Conservation (phyloP, 2,329 filamentous ascomycete genomes). For the Calonectria hawksworthii region DNA sequence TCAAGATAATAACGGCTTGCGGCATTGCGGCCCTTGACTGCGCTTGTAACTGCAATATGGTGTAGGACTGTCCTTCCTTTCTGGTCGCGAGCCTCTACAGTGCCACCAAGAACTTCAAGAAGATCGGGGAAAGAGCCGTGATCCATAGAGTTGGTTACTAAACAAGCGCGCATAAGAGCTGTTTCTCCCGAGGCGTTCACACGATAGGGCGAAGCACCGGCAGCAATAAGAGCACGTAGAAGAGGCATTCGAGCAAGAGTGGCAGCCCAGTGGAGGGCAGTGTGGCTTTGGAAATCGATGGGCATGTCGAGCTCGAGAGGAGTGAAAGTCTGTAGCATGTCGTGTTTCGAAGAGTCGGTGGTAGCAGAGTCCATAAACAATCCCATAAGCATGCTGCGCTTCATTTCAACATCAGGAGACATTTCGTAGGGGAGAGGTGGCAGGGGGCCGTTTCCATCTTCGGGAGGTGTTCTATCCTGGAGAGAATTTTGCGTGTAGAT, state of each 20-base stretch:
- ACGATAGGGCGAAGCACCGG: conserved; percentile 88
- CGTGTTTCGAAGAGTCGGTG: conserved; percentile 80
- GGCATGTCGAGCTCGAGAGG: conserved; percentile 91
- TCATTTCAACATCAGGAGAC: conserved; percentile 79
- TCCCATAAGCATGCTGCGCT: conserved; percentile 84
- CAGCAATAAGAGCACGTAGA: conserved; percentile 83
- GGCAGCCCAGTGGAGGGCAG: conserved; percentile 95
- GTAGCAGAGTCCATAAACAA: conserved; percentile 83
- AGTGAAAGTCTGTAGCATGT: conserved; percentile 81
- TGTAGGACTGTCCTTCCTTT: conserved; percentile 94
- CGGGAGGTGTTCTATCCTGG: conserved; percentile 57
- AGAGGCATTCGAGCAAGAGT: conserved; percentile 90
- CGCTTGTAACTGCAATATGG: conserved; percentile 95
- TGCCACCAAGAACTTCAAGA: conserved; percentile 87
- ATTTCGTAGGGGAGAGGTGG: conserved; percentile 74
- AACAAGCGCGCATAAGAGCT: conserved; percentile 90
- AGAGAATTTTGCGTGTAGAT: conserved; percentile 70
- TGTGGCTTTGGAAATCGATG: conserved; percentile 90
- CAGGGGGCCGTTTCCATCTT: conserved; percentile 71
- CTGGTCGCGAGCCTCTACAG: conserved; percentile 90
- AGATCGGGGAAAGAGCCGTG: conserved; percentile 91
- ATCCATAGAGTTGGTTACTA: conserved; percentile 95
- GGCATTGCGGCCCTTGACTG: conserved; percentile 91
- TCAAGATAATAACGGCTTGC: conserved; percentile 97
- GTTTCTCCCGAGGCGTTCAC: conserved; percentile 94